Evolutionary conservation across 1,284 basidiomycete species (phyloP).

Genomic region (Tilletia indica): DNA sequence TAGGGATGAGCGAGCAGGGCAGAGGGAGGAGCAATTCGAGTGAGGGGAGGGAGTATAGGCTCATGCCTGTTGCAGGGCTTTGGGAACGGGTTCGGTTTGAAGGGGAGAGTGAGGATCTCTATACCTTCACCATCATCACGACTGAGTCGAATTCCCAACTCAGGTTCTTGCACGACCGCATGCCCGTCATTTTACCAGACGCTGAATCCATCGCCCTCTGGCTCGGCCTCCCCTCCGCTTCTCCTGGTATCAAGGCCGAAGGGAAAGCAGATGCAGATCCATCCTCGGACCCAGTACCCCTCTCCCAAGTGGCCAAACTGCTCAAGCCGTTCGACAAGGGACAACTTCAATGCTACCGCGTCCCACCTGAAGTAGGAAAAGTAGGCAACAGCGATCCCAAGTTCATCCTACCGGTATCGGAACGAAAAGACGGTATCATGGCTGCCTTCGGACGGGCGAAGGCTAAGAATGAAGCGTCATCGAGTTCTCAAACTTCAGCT

Average conservation of each 20-base stretch:
- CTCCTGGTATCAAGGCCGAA: background rate
- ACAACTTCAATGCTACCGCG: constrained; percentile 76
- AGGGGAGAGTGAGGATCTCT: constrained; percentile 66
- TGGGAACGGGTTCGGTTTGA: constrained; percentile 69
- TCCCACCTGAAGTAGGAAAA: constrained; percentile 85
- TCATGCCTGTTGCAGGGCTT: constrained; percentile 84
- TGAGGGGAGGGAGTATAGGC: constrained; percentile 63
- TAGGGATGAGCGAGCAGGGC: constrained; percentile 70
- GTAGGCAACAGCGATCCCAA: constrained; percentile 77
- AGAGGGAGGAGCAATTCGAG: constrained; percentile 65
- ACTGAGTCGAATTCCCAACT: constrained; percentile 61
- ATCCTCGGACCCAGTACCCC: background rate
- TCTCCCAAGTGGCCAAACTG: constrained; percentile 62
- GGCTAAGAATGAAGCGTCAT: constrained; percentile 19
- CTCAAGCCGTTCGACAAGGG: constrained; percentile 65
- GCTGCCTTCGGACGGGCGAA: constrained; percentile 77
- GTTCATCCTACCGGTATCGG: constrained; percentile 76
- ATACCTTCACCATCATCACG: constrained; percentile 86
- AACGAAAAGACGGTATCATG: constrained; percentile 81
- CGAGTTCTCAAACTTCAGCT: background rate
- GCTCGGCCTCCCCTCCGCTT: constrained; percentile 68
- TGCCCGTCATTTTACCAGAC: constrained; percentile 78
- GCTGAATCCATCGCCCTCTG: constrained; percentile 68
- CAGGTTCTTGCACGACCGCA: constrained; percentile 71
- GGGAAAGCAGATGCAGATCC: constrained; percentile 39